A percentile compares a stretch with the other conserved stretches of the same genome.
Conservation (phyloP, 805 yeast genomes). For the Kluyveromyces starmeri region DNA sequence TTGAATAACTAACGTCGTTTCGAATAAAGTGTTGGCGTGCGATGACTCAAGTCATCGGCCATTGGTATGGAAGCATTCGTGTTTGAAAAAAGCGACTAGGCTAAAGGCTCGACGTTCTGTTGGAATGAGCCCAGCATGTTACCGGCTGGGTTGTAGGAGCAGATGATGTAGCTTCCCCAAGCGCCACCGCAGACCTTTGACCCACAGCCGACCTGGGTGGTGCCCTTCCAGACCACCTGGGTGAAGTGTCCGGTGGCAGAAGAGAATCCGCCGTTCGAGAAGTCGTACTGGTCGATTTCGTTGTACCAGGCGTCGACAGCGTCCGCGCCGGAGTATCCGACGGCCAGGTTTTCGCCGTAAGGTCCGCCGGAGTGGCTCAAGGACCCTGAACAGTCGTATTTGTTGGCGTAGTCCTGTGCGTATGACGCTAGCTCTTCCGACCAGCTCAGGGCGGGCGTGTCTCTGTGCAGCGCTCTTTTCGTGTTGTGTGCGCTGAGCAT, state of each 20-base stretch:
- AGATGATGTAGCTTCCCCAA: slow-evolving; percentile 57
- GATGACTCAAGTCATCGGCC: no score
- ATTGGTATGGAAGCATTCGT: no score
- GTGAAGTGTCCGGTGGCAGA: slow-evolving; percentile 70
- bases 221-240: slow-evolving; percentile 68
- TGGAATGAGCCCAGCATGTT: slow-evolving; percentile 50
- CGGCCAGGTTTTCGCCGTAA: slow-evolving; percentile 77
- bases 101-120: slow-evolving; percentile 22
- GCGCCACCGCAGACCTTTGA: slow-evolving; percentile 47
- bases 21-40: no score
- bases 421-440: slow-evolving; percentile 40
- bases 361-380: slow-evolving; percentile 62
- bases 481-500: slow-evolving; percentile 56
- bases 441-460: slow-evolving; percentile 41
- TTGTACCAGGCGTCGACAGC: slow-evolving; percentile 73
- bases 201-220: slow-evolving; percentile 71
- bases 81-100: no score
- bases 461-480: slow-evolving; percentile 46
- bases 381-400: slow-evolving; percentile 45
- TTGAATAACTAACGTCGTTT: no score
- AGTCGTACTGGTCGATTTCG: slow-evolving; percentile 50
- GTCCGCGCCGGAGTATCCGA: slow-evolving; percentile 48
- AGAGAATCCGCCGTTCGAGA: slow-evolving; percentile 39
- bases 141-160: slow-evolving; percentile 71
- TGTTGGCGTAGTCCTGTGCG: slow-evolving; percentile 49